Evolutionary conservation across 306 rosid species (phyloP), one percentile per base, ranked within the genome.

Genomic region (Purshia tridentata): DNA sequence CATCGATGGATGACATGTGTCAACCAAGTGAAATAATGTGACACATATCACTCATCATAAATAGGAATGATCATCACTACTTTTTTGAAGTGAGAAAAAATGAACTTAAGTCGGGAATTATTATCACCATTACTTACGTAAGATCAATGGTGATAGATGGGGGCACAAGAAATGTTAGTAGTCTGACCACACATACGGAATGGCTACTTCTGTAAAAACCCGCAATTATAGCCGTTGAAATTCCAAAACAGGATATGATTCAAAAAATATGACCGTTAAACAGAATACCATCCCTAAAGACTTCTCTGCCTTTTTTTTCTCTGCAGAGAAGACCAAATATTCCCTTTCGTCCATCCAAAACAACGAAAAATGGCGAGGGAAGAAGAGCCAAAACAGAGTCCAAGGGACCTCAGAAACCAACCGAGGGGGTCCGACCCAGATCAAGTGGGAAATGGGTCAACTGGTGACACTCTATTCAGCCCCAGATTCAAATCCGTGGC

Each of bases 401-500:
- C 85, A 2, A 48, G 42, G 50, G 79, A 74, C 74, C 77, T 69
- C 5, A 84, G 72, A 69, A 68, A 46, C 14, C 58, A 66, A 6
- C 6, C 22, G 37, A 42, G 67, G 5, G 84, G 73, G 44, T 73
- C 82, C 18, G 70, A 56, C 11, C 56, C 70, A 9, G 19, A 41
- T 14, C 77, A 73, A 46, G 37, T 56, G 44, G 75, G 51, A 45
- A 70, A 59, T 72, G 85, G 79, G 45, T 75, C 82, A 72, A 77
- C 49, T 60, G 5, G 2, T 45, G 73, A 57, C 8, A 44, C 67
- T 18, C 15, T 90, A 4, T 65, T 95, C 60, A 91, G 92, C 76
- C 97, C 99, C 9, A 76, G 93, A 75, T 91, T 95, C 88, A 95
- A 87, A 82, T 90, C 98, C 4, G 91, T 77, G 13, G 97, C 97